Percentiles rank a stretch among this genome's conserved stretches.
Evolutionary conservation across 306 rosid genomes (phyloP).

Genomic region (Quillaja saponaria): DNA sequence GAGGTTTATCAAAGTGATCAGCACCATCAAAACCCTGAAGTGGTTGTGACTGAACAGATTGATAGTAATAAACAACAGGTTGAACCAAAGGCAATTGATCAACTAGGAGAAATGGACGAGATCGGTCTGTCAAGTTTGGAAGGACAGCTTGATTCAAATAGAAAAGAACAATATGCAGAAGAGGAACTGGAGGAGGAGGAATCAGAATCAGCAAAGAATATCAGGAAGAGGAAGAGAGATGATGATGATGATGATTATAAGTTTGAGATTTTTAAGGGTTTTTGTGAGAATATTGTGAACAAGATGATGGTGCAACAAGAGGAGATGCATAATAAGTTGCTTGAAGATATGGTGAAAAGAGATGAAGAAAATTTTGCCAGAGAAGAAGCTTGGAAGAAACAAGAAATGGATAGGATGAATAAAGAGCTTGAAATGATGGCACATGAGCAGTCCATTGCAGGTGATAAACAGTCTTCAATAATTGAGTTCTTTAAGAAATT

Average conservation of each 20-base stretch:
- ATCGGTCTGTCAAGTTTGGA: too few species aligned
- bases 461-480: conserved; percentile 64
- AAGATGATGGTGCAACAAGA: conserved; percentile 80
- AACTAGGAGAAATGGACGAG: conserved; percentile 26
- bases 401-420: conserved; percentile 71
- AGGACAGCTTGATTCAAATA: too few species aligned
- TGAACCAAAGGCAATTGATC: conserved; percentile 22
- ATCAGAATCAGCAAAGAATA: conserved; percentile 19
- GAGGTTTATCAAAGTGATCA: conserved; percentile 43
- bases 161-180: conserved; percentile 14
- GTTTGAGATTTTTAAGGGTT: conserved; percentile 64
- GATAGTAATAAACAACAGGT: conserved; percentile 5
- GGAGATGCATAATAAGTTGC: conserved; percentile 64
- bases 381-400: conserved; percentile 82
- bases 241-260: neutral
- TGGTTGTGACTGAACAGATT: conserved; percentile 20
- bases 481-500: conserved; percentile 64
- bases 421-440: conserved; percentile 74
- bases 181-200: conserved; percentile 5
- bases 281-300: conserved; percentile 67
- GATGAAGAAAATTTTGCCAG: conserved; percentile 63
- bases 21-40: conserved; percentile 17
- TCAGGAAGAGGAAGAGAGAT: conserved; percentile 51
- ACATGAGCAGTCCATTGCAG: conserved; percentile 60
- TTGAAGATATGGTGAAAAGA: conserved; percentile 71